Percentiles rank a stretch among this genome's conserved stretches.
Conservation (phyloP, 345 rosid genomes). For the Brassica nigra region DNA sequence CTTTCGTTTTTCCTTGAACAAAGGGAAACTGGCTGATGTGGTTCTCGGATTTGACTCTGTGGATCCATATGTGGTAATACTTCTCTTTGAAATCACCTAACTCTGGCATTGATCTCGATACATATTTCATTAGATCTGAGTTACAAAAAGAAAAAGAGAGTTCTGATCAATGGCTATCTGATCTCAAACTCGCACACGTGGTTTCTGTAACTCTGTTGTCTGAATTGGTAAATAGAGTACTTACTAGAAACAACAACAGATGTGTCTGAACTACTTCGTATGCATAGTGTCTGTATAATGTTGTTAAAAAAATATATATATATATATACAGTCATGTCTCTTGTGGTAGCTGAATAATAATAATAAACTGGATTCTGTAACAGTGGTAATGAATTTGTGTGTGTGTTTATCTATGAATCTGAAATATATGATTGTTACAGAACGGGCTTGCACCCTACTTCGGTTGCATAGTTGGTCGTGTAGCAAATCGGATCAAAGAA, state of each 20-base stretch:
- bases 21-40: conserved; percentile 79
- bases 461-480: conserved; percentile 96
- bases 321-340: neutral
- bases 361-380: neutral
- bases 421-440: conserved; percentile 46
- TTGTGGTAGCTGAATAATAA: neutral
- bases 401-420: neutral
- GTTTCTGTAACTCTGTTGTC: conserved; percentile 19
- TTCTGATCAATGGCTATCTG: neutral
- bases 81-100: neutral
- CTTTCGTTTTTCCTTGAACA: neutral
- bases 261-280: conserved; percentile 2
- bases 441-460: conserved; percentile 80
- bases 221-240: neutral
- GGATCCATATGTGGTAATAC: conserved; percentile 78
- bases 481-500: conserved; percentile 81
- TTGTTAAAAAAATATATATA: neutral
- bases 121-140: conserved; percentile 16
- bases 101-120: neutral
- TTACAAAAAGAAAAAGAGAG: neutral
- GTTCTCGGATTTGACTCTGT: conserved; percentile 89
- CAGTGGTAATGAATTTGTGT: neutral
- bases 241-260: neutral
- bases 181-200: conserved; percentile 10
- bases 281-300: conserved; percentile 5